Evolutionary conservation across 1,139 yeast genomes (phyloP).

Genomic region (Dujonia santamariae): DNA sequence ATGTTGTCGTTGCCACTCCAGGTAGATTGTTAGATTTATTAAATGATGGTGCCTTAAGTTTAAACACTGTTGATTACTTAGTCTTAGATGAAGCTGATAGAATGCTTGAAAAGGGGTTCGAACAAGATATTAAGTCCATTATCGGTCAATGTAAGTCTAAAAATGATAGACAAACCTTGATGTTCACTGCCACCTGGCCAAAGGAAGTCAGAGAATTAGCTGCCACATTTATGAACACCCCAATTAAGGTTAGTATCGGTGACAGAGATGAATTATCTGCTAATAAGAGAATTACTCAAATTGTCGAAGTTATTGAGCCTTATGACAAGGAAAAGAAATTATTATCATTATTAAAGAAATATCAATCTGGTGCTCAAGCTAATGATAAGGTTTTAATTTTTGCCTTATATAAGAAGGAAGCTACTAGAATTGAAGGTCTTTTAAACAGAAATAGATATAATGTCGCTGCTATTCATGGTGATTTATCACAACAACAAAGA

Average conservation of each 20-base stretch:
- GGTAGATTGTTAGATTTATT: slow-evolving; percentile 91
- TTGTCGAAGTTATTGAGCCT: slow-evolving; percentile 91
- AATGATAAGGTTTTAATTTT: slow-evolving; percentile 84
- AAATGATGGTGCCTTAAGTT: slow-evolving; percentile 80
- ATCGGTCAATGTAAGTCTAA: slow-evolving; percentile 49
- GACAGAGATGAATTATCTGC: slow-evolving; percentile 92
- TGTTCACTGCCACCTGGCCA: slow-evolving; percentile 92
- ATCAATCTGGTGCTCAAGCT: slow-evolving; percentile 62
- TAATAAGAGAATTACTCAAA: slow-evolving; percentile 87
- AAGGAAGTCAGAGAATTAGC: slow-evolving; percentile 93
- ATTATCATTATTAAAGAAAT: slow-evolving; percentile 67
- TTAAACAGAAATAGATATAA: slow-evolving; percentile 70
- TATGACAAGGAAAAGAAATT: slow-evolving; percentile 75
- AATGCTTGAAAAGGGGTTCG: slow-evolving; percentile 95
- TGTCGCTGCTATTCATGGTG: slow-evolving; percentile 96
- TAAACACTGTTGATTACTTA: slow-evolving; percentile 67
- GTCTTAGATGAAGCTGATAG: slow-evolving; percentile 98
- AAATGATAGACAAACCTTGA: slow-evolving; percentile 72
- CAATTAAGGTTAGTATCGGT: slow-evolving; percentile 90
- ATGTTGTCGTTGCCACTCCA: slow-evolving; percentile 93
- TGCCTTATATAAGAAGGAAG: slow-evolving; percentile 96
- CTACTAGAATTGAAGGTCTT: slow-evolving; percentile 80
- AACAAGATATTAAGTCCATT: slow-evolving; percentile 87
- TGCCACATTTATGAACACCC: slow-evolving; percentile 73
- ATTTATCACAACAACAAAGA: slow-evolving; percentile 88